Conservation (phyloP, 257 asterid species). For the Lycium barbarum region DNA sequence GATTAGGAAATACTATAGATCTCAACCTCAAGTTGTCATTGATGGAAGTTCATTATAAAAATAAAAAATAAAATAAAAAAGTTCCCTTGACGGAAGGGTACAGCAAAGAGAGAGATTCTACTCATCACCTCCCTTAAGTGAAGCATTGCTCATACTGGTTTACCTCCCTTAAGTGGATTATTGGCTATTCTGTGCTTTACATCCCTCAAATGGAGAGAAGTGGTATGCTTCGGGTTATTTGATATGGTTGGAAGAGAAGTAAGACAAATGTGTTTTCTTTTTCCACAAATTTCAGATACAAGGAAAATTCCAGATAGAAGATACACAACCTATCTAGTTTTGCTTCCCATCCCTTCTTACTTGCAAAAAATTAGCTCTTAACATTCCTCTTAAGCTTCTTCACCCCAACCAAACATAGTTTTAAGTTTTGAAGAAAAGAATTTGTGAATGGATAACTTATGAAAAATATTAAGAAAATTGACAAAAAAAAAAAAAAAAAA, state of each 20-base stretch:
- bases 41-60: too few relatives aligned
- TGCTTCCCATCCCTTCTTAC: not conserved
- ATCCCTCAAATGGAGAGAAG: not conserved
- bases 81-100: too few relatives aligned
- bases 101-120: not conserved
- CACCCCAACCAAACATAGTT: not conserved
- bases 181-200: not conserved
- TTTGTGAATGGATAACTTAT: not conserved
- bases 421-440: not conserved
- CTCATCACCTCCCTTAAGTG: not conserved
- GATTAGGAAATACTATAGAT: not conserved
- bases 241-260: not conserved
- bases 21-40: not conserved
- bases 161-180: not conserved
- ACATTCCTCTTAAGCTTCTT: not conserved
- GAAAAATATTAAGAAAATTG: not conserved
- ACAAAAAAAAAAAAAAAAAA: not conserved
- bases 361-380: not conserved
- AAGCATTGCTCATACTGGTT: not conserved
- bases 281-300: not conserved
- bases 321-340: not conserved
- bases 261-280: not conserved
- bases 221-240: not conserved
- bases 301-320: not conserved
- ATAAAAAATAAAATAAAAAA: too few relatives aligned